These are phyloP conservation scores for Blastocystis sp. DNA, from an alignment of 352 stramenopile genomes.

Conservation along the genomic window DNA sequence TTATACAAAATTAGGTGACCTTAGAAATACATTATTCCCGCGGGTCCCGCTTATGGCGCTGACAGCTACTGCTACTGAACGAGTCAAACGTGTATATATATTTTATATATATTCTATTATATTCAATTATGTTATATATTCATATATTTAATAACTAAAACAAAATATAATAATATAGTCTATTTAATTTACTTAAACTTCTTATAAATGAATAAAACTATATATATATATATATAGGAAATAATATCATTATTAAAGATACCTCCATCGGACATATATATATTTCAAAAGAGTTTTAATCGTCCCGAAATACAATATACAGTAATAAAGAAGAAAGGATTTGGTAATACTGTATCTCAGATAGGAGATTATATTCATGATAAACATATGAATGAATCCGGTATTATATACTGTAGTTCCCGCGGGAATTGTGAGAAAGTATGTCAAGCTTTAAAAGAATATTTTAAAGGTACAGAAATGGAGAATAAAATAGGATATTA, in stretches of 20 bases:
- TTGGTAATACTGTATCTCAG: neutral
- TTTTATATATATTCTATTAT: neutral
- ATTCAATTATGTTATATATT: no score
- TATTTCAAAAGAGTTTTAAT: slow-evolving; percentile 59
- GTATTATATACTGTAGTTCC: slow-evolving; percentile 38
- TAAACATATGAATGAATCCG: slow-evolving; percentile 21
- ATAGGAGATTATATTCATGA: neutral
- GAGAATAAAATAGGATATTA: slow-evolving; percentile 45
- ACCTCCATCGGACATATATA: neutral
- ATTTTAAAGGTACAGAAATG: slow-evolving; percentile 1
- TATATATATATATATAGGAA: neutral
- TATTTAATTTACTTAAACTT: no score
- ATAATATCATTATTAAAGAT: slow-evolving; percentile 10
- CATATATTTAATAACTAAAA: no score
- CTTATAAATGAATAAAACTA: no score
- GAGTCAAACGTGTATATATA: slow-evolving; percentile 36
- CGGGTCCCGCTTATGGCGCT: slow-evolving; percentile 57
- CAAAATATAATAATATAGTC: no score
- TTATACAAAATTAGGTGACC: slow-evolving; percentile 46
- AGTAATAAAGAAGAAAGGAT: slow-evolving; percentile 52
- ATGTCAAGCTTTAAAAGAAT: slow-evolving; percentile 5
- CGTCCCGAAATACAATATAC: slow-evolving; percentile 62
- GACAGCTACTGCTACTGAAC: slow-evolving; percentile 65
- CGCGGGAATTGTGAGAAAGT: slow-evolving; percentile 25
- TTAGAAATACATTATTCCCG: neutral